A percentile compares a stretch with the other conserved stretches of the same genome.
These are phyloP conservation scores for Claviceps maximensis DNA, from an alignment of 2,329 filamentous ascomycete species.

Conservation along the genomic window DNA sequence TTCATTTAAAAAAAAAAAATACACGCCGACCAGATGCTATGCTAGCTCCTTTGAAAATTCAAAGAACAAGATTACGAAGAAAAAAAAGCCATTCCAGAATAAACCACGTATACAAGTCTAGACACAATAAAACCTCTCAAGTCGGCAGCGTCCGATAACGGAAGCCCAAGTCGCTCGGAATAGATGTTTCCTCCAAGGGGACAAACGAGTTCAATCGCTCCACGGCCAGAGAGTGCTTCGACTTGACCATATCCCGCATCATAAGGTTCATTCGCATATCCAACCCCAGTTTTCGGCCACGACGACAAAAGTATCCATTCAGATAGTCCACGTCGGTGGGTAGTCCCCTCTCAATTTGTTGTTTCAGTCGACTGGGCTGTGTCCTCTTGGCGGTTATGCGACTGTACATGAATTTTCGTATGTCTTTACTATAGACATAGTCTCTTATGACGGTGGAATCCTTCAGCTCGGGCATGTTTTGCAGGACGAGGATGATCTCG, in stretches of 20 bases:
- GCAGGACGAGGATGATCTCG: slow-evolving; percentile 63
- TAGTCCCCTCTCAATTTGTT: slow-evolving; percentile 46
- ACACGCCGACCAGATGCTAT: slow-evolving; percentile 6
- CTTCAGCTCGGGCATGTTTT: slow-evolving; percentile 59
- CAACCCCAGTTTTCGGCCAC: slow-evolving; percentile 62
- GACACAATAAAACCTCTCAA: neutral
- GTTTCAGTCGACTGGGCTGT: slow-evolving; percentile 49
- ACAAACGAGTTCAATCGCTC: slow-evolving; percentile 20
- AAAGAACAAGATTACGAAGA: neutral
- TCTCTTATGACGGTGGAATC: slow-evolving; percentile 42
- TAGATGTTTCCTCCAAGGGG: slow-evolving; percentile 22
- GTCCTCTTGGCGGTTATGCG: slow-evolving; percentile 31
- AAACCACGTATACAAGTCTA: too few relatives aligned
- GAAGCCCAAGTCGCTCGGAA: slow-evolving; percentile 12
- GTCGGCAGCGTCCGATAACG: slow-evolving; percentile 10
- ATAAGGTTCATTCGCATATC: slow-evolving; percentile 59
- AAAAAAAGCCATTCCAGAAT: neutral
- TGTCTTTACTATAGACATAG: slow-evolving; percentile 43
- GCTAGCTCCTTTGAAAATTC: neutral
- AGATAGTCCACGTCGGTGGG: slow-evolving; percentile 70
- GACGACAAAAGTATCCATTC: slow-evolving; percentile 74
- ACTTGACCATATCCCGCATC: slow-evolving; percentile 59
- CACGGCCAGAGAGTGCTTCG: slow-evolving; percentile 36
- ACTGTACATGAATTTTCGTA: slow-evolving; percentile 43
- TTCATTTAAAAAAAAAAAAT: too few relatives aligned